Base-by-base conservation (phyloP, 2,329 filamentous ascomycete genomes). In the Colletotrichum sp. region DNA sequence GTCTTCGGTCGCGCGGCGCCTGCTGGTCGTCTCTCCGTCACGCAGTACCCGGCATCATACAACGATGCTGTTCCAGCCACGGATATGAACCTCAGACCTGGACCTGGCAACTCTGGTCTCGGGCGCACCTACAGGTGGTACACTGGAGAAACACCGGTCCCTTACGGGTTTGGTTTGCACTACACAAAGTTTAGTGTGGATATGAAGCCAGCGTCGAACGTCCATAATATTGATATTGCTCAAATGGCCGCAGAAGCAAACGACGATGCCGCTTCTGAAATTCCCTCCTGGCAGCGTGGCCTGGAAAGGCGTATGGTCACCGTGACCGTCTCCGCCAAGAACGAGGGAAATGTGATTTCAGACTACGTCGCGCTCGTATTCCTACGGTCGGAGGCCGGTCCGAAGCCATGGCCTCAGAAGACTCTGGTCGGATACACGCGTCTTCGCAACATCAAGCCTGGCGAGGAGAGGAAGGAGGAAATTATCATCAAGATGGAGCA, bases 111-210 rank as follows among this genome's bases (percentile, higher is more conserved):
- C 59, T 89, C 90, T 0, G 90, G 90, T 18, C 71, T 75, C 5
- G 75, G 75, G 8, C 84, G 90, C 8, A 93, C 91, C 0, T 92
- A 93, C 78, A 88, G 87, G 77, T 93, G 90, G 90, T 92, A 90
- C 80, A 84, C 85, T 6, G 73, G 73, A n/a, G 85, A 86, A 36
- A 83, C 83, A n/a, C 84, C 88, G 0, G 85, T 91, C 4, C 86
- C 87, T 0, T 93, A 92, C 72, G 91, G 90, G 1, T 86, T 86
- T 74, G 91, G 91, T 1, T 78, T 92, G 75, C 90, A 92, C 79
- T 92, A 92, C 82, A 92, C 90, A 6, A 89, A 82, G 49, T 92
- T 92, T 78, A 77, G 79, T 16, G 80, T 82, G 9, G 28, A 39
- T 8, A 75, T 80, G 21, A 24, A 30, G 10, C 16, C 57, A 5